phyloP scores from a whole-genome alignment of 805 yeast species.

The Starmera pachycereana region DNA sequence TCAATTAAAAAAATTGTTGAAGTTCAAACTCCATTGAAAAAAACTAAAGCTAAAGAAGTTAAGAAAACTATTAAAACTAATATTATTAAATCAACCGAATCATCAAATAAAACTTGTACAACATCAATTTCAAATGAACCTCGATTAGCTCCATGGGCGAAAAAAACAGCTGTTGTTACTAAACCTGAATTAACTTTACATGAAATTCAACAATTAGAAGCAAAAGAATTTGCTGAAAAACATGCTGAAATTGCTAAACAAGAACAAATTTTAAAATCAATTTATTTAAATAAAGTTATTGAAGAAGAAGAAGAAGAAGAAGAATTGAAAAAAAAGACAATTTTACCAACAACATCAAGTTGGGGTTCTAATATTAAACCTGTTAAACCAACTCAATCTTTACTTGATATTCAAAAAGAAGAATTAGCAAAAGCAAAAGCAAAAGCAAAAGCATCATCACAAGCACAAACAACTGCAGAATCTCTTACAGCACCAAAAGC shows the following conservation, averaged over 20 bases:
- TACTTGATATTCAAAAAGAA: constrained; percentile 55
- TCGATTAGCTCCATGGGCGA: constrained; percentile 49
- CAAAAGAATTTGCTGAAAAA: constrained; percentile 35
- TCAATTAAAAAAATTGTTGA: background rate
- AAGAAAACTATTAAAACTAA: constrained; percentile 1
- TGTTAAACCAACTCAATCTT: constrained; percentile 33
- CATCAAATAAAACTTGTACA: background rate
- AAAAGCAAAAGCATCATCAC: constrained; percentile 15
- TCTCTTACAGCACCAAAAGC: constrained; percentile 2
- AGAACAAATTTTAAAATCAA: constrained; percentile 3
- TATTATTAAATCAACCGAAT: constrained; percentile 3
- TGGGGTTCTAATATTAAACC: constrained; percentile 25
- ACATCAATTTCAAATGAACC: constrained; percentile 3
- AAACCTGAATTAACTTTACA: constrained; percentile 36
- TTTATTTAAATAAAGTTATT: background rate
- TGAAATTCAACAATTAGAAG: constrained; percentile 38
- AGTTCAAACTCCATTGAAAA: background rate
- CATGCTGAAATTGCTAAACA: constrained; percentile 23
- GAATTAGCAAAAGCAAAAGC: constrained; percentile 30
- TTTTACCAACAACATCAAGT: constrained; percentile 23
- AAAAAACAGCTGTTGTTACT: constrained; percentile 13
- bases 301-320: constrained; percentile 9
- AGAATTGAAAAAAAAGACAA: constrained; percentile 9
- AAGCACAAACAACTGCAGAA: background rate
- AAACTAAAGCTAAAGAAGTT: constrained; percentile 2